These are phyloP conservation scores for Pleurotus tuoliensis DNA, from an alignment of 768 basidiomycete genomes.

Conservation along the genomic window DNA sequence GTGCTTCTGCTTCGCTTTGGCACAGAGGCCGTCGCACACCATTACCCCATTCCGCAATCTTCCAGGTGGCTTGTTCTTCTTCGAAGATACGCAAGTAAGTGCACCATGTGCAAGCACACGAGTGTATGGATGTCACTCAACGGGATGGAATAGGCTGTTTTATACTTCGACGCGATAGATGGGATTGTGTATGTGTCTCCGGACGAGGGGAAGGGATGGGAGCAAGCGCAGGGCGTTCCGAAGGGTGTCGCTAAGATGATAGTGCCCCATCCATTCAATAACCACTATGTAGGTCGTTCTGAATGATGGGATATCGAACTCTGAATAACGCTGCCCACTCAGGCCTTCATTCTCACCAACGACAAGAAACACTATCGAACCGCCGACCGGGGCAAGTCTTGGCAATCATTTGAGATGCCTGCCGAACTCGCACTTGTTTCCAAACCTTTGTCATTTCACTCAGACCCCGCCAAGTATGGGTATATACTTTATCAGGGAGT, in stretches of 20 bases:
- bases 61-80: constrained; percentile 81
- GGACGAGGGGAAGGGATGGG: constrained; percentile 81
- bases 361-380: constrained; percentile 83
- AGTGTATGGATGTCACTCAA: constrained; percentile 1
- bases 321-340: background rate
- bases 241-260: constrained; percentile 63
- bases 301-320: background rate
- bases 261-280: constrained; percentile 85
- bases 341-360: constrained; percentile 87
- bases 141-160: constrained; percentile 36
- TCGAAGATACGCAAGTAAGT: constrained; percentile 86
- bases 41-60: constrained; percentile 63
- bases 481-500: constrained; percentile 80
- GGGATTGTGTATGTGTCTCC: constrained; percentile 74
- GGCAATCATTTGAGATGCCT: constrained; percentile 77
- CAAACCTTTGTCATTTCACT: constrained; percentile 83
- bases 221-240: constrained; percentile 46
- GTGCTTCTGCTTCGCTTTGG: constrained; percentile 8
- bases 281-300: constrained; percentile 54
- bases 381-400: constrained; percentile 81
- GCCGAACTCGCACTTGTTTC: constrained; percentile 52
- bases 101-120: background rate
- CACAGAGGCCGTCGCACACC: constrained; percentile 45
- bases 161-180: constrained; percentile 74
- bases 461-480: constrained; percentile 63